Base-by-base conservation (phyloP, 768 basidiomycete species). In the Boletus fagicola region DNA sequence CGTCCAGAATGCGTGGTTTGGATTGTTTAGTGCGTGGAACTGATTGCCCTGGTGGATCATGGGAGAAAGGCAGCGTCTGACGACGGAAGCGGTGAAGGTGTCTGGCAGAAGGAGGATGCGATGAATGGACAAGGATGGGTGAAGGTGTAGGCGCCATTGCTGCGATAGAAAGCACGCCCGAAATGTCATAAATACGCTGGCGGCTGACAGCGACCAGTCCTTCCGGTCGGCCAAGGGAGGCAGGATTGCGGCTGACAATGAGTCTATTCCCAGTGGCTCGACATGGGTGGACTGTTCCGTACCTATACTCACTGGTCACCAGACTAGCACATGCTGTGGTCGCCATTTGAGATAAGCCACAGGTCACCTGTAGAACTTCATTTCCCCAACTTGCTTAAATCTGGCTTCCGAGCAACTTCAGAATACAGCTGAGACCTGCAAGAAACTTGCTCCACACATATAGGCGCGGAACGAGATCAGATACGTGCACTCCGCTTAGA, bases 121-220 rank as follows among this genome's bases (percentile, higher is more conserved):
- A 48, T 22, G 44, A 39, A 54, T 45, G 54, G 38, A 48, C 13
- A 11, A 51, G 24, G 26, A 51, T n/a, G 38, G 58, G 48, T 43
- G 57, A 53, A 26, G 54, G 26, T 49, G 67, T 51, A 22, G 68
- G 69, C 13, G 62, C 67, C 68, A 70, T 71, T 33, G 48, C 51
- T 51, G 48, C n/a, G 35, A 49, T 35, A 31, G 52, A 43, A 53
- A 44, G 24, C 26, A 44, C 30, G 39, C 20, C 39, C 38, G 9
- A 30, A 40, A 52, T 51, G 16, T 62, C 62, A 70, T 70, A 71
- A 58, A 64, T 66, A 69, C 18, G n/a, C 43, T 59, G 49, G 66
- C 33, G 68, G 68, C 69, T 69, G 62, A 64, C 66, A 44, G 26
- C 56, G 51, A 52, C 48, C 22, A 53, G 49, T 46, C 30, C 26